A percentile compares a stretch with the other conserved stretches of the same genome.
These are phyloP conservation scores for Volvox reticuliferus DNA, from an alignment of 139 green algal species.

Conservation along the genomic window DNA sequence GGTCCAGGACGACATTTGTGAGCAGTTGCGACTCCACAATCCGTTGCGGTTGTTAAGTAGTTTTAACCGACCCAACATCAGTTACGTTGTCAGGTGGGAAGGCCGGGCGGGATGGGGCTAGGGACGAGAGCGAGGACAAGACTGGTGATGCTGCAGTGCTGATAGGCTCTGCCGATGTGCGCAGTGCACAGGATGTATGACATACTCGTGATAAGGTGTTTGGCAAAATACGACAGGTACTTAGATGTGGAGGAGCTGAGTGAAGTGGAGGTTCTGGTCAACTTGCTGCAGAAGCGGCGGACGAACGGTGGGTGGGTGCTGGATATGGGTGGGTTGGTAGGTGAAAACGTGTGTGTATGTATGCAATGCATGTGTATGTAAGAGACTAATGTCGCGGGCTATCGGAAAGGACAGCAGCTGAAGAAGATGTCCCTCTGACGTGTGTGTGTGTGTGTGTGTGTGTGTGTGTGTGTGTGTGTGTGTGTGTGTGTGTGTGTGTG, in stretches of 20 bases:
- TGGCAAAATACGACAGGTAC: slow-evolving; percentile 6
- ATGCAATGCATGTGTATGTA: too few species aligned
- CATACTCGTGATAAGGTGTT: too few species aligned
- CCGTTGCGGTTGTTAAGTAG: slow-evolving; percentile 52
- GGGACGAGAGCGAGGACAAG: not conserved
- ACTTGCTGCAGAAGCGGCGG: not conserved
- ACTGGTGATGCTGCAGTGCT: too few species aligned
- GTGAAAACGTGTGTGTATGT: too few species aligned
- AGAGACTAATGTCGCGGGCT: too few species aligned
- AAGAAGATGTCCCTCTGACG: too few species aligned
- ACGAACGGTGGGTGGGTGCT: not conserved
- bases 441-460: too few species aligned
- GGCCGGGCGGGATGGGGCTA: too few species aligned
- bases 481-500: not conserved
- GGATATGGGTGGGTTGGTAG: too few species aligned
- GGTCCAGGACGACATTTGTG: slow-evolving; percentile 74
- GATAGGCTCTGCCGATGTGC: too few species aligned
- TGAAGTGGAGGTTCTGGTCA: slow-evolving; percentile 8
- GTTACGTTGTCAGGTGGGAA: slow-evolving; percentile 56
- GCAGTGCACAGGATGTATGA: too few species aligned
- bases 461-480: not conserved
- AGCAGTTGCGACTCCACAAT: slow-evolving; percentile 52
- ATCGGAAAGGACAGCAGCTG: too few species aligned
- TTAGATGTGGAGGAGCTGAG: slow-evolving; percentile 29
- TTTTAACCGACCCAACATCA: slow-evolving; percentile 80